Evolutionary conservation across 768 basidiomycete genomes (phyloP), one percentile per base, ranked within the genome.

Genomic region (Gloeophyllum trabeum): DNA sequence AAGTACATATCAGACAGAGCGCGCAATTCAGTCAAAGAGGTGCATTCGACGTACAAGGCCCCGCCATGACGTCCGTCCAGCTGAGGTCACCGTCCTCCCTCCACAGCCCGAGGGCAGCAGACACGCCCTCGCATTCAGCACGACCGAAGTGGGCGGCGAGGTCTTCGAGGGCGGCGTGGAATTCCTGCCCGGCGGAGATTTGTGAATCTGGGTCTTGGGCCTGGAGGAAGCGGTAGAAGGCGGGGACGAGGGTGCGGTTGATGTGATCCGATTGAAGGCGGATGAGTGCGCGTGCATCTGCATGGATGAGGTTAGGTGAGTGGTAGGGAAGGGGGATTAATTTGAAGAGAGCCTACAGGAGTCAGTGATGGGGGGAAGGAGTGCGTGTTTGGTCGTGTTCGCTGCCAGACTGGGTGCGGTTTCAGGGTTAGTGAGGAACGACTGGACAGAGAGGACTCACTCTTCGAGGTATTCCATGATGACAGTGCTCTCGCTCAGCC

Each of bases 381-480:
- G 71, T 45, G 66, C 71, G 4, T 63, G 61, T 39, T 64, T 62
- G 10, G 67, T 71, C 3, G 67, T 67, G 3, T 56, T 57, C n/a
- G 63, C 58, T 5, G 77, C 74, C 6, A 81, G 50, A 49, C 78
- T 79, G 43, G 13, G 36, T 14, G 37, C n/a, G 10, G 42, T 10
- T 32, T 32, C 16, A 10, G 28, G 16, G 28, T 32, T 32, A 32
- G 16, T 32, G 10, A 32, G 16, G 10, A 32, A 32, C n/a, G n/a
- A n/a, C n/a, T 39, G 25, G 32, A 24, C 21, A 43, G 19, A 26
- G 10, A 35, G n/a, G n/a, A 62, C 71, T 22, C 46, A 85, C 81
- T 87, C 83, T 62, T 88, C 79, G 35, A 91, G 63, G 52, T 71
- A 91, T 35, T 86, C 83, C 44, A 88, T 56, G 46, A 89, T 82